A percentile compares a stretch with the other conserved stretches of the same genome.
Evolutionary conservation across 225 moss, liverwort and hornwort genomes (phyloP).

Genomic region (Physcomitrellopsis africana): DNA sequence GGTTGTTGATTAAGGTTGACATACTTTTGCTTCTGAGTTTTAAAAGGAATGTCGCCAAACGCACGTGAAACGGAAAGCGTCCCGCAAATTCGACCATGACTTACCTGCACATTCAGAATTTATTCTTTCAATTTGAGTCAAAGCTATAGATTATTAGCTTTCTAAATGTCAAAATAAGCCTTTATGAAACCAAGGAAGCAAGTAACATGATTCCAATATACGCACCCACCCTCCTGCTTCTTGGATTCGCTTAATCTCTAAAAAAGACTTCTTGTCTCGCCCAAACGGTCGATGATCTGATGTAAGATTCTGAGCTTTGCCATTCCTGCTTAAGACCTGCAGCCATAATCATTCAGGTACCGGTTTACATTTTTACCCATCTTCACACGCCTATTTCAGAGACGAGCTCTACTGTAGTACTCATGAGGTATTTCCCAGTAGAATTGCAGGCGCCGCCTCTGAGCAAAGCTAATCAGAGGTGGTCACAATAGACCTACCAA

Average conservation of each 20-base stretch:
- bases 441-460: neutral
- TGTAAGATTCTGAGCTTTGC: conserved; percentile 84
- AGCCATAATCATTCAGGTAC: conserved; percentile 24
- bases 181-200: neutral
- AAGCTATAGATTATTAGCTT: neutral
- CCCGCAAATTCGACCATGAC: conserved; percentile 84
- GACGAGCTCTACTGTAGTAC: neutral
- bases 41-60: conserved; percentile 78
- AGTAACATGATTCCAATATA: conserved; percentile 24
- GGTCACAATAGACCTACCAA: neutral
- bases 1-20: conserved; percentile 12
- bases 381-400: neutral
- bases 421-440: neutral
- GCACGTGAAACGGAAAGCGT: conserved; percentile 87
- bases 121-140: conserved; percentile 4
- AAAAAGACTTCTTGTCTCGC: conserved; percentile 61
- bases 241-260: conserved; percentile 81
- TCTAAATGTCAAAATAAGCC: neutral
- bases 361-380: no score
- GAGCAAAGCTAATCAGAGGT: neutral
- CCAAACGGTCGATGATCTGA: conserved; percentile 89
- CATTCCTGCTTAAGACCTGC: conserved; percentile 78
- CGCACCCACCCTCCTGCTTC: conserved; percentile 96
- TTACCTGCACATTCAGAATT: conserved; percentile 60
- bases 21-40: conserved; percentile 82